phyloP scores from a whole-genome alignment of 306 rosid species.

The Vigna mungo region DNA sequence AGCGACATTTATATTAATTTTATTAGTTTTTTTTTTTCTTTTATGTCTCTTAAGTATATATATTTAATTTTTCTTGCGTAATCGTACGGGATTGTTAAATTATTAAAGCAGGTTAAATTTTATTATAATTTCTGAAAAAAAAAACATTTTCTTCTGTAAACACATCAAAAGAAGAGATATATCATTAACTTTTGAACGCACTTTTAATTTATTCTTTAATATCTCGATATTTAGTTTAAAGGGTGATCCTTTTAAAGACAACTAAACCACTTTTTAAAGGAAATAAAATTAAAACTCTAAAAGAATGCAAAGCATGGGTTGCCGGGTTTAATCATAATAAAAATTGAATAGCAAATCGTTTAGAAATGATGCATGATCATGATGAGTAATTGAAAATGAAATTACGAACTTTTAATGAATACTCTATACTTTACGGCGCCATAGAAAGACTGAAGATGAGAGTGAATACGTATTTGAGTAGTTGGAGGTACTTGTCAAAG shows the following conservation, averaged over 20 bases:
- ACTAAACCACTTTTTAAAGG: neutral
- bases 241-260: neutral
- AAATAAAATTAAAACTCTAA: neutral
- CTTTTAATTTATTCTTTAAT: neutral
- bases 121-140: neutral
- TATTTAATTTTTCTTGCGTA: too few relatives aligned
- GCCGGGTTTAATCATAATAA: neutral
- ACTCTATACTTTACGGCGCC: neutral
- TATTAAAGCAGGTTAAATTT: neutral
- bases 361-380: neutral
- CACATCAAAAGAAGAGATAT: slow-evolving; percentile 10
- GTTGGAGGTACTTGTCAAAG: neutral
- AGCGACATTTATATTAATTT: neutral
- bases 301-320: neutral
- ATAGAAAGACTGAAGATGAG: neutral
- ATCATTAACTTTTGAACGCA: neutral
- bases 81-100: neutral
- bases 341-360: neutral
- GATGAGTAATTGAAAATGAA: neutral
- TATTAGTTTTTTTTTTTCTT: neutral
- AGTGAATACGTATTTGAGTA: neutral
- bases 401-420: neutral
- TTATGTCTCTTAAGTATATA: too few relatives aligned
- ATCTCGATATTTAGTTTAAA: neutral
- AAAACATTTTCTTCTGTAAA: neutral